Conservation (phyloP, 1,284 basidiomycete genomes). For the Phellopilus nigrolimitatus region DNA sequence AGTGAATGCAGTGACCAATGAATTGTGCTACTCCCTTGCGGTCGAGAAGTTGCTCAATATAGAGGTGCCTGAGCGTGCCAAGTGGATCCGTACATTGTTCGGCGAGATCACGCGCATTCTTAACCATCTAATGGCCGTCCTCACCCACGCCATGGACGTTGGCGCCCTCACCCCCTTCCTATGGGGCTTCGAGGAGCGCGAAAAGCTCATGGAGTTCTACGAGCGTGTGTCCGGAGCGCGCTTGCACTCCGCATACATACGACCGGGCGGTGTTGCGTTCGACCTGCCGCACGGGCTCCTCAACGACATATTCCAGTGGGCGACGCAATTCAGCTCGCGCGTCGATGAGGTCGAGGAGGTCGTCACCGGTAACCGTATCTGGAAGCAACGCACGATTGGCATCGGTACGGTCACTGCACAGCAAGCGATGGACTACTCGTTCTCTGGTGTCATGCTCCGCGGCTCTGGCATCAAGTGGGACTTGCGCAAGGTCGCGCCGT, state of each 20-base stretch:
- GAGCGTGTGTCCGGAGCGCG: slow-evolving; percentile 98
- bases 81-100: slow-evolving; percentile 98
- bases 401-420: slow-evolving; percentile 91
- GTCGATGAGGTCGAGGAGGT: slow-evolving; percentile 99
- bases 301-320: slow-evolving; percentile 98
- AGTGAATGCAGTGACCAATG: slow-evolving; percentile 82
- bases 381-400: slow-evolving; percentile 92
- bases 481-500: slow-evolving; percentile 86
- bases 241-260: slow-evolving; percentile 96
- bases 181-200: slow-evolving; percentile 99
- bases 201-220: slow-evolving; percentile 99
- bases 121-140: slow-evolving; percentile 97
- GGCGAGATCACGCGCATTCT: slow-evolving; percentile 96
- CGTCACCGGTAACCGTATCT: slow-evolving; percentile 95
- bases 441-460: slow-evolving; percentile 96
- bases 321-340: slow-evolving; percentile 87
- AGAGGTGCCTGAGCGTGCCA: slow-evolving; percentile 95
- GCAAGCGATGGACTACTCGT: slow-evolving; percentile 89
- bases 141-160: slow-evolving; percentile 95
- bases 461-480: slow-evolving; percentile 97
- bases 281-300: slow-evolving; percentile 95
- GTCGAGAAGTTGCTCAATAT: slow-evolving; percentile 99
- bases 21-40: slow-evolving; percentile 93
- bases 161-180: slow-evolving; percentile 98
- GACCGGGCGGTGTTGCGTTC: slow-evolving; percentile 97